These are phyloP conservation scores for Aristolochia californica DNA, from an alignment of 164 flowering plant species.

Conservation along the genomic window DNA sequence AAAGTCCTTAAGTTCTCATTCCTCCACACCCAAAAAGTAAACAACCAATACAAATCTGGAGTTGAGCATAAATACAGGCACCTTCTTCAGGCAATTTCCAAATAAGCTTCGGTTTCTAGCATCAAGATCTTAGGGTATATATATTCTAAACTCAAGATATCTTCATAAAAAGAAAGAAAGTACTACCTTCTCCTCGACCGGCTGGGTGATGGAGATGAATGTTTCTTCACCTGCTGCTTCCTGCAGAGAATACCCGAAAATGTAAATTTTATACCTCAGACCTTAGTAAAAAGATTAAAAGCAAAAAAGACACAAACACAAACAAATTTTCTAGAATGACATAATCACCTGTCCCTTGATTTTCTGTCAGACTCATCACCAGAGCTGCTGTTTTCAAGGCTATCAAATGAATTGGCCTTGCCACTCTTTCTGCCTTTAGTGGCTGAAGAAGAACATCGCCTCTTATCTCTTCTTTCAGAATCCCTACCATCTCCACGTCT, in stretches of 20 bases:
- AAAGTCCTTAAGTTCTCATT: too few relatives aligned
- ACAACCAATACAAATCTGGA: too few relatives aligned
- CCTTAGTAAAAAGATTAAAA: conserved; percentile 8
- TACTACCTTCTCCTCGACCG: conserved; percentile 62
- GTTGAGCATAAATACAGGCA: too few relatives aligned
- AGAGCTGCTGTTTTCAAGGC: conserved; percentile 30
- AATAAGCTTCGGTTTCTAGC: too few relatives aligned
- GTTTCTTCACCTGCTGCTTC: conserved; percentile 40
- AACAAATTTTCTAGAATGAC: neutral
- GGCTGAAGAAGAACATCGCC: conserved; percentile 50
- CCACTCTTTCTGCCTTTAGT: conserved; percentile 41
- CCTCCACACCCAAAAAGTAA: too few relatives aligned
- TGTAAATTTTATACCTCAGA: neutral
- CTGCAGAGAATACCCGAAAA: conserved; percentile 23
- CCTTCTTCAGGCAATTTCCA: too few relatives aligned
- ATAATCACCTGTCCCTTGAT: conserved; percentile 47
- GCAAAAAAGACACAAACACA: neutral
- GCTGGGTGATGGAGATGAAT: conserved; percentile 48
- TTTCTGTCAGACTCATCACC: conserved; percentile 55
- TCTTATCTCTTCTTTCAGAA: conserved; percentile 41
- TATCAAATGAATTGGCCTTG: conserved; percentile 32
- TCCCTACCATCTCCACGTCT: conserved; percentile 37
- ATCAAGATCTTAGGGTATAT: too few relatives aligned
- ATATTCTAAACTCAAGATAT: too few relatives aligned
- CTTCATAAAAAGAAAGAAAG: too few relatives aligned